A percentile compares a stretch with the other conserved stretches of the same genome.
These are phyloP conservation scores for Bretziella fagacearum DNA, from an alignment of 2,329 filamentous ascomycete genomes.

Conservation along the genomic window DNA sequence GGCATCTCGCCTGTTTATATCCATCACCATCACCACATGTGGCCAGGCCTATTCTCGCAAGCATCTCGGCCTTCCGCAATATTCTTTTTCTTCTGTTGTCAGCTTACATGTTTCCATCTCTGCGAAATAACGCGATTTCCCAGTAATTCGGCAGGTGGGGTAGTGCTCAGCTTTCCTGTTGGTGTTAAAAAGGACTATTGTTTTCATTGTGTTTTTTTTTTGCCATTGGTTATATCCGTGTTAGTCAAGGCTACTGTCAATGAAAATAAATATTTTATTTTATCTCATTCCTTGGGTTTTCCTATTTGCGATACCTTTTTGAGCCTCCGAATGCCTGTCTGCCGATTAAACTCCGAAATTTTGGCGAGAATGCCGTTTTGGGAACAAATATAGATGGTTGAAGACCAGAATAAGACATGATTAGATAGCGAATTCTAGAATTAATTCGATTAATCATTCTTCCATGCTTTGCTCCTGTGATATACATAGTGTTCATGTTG, in stretches of 20 bases:
- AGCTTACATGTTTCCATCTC: too few relatives aligned
- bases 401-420: too few relatives aligned
- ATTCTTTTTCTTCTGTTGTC: too few relatives aligned
- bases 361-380: conserved; percentile 7
- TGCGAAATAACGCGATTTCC: too few relatives aligned
- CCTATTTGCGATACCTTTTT: not conserved
- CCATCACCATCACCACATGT: not conserved
- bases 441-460: too few relatives aligned
- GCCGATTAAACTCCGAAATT: conserved; percentile 12
- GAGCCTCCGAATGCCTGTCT: conserved; percentile 10
- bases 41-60: not conserved
- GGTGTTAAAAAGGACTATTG: too few relatives aligned
- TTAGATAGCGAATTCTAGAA: too few relatives aligned
- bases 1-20: not conserved
- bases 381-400: conserved; percentile 4
- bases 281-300: not conserved
- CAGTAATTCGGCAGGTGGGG: too few relatives aligned
- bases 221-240: not conserved
- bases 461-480: too few relatives aligned
- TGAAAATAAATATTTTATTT: not conserved
- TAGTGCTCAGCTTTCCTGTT: too few relatives aligned
- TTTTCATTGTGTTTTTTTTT: not conserved
- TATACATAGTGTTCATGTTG: too few relatives aligned
- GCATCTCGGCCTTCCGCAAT: too few relatives aligned
- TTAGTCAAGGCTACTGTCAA: not conserved